Evolutionary conservation across 129 eudicot species (phyloP).

Genomic region (Artemisia argyi): DNA sequence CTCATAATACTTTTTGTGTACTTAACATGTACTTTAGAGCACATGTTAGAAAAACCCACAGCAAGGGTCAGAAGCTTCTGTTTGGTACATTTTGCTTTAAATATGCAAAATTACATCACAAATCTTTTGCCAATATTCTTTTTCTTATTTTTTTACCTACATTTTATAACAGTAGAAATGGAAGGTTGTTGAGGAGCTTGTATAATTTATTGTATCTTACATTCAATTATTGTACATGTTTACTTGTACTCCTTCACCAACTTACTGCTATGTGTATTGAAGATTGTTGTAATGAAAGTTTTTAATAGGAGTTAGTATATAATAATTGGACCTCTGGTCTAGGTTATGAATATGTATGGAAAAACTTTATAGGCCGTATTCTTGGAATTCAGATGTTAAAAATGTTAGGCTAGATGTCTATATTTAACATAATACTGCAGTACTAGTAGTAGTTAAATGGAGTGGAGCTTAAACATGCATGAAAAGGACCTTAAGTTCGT

Average conservation of each 20-base stretch:
- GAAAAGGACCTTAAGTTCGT: no score
- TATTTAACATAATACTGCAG: no score
- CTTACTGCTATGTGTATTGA: constrained; percentile 12
- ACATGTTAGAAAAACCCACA: no score
- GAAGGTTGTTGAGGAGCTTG: constrained; percentile 5
- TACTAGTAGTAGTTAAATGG: no score
- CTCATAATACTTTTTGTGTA: no score
- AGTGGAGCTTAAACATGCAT: no score
- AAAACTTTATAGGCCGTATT: not conserved
- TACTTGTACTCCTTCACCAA: constrained; percentile 21
- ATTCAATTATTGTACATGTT: constrained; percentile 33
- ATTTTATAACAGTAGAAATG: not conserved
- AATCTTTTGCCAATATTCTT: constrained; percentile 36
- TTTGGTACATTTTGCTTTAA: constrained; percentile 30
- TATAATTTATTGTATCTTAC: constrained; percentile 1
- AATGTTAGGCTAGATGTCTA: no score
- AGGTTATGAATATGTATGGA: not conserved
- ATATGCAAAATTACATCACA: constrained; percentile 41
- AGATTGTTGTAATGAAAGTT: constrained; percentile 5
- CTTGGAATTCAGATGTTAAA: not conserved
- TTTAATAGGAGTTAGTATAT: not conserved
- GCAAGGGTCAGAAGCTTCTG: constrained; percentile 19
- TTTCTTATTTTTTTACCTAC: constrained; percentile 28
- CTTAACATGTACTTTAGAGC: no score
- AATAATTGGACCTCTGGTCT: not conserved